Base-by-base conservation (phyloP, 257 asterid genomes). In the Linderniella brevidens region DNA sequence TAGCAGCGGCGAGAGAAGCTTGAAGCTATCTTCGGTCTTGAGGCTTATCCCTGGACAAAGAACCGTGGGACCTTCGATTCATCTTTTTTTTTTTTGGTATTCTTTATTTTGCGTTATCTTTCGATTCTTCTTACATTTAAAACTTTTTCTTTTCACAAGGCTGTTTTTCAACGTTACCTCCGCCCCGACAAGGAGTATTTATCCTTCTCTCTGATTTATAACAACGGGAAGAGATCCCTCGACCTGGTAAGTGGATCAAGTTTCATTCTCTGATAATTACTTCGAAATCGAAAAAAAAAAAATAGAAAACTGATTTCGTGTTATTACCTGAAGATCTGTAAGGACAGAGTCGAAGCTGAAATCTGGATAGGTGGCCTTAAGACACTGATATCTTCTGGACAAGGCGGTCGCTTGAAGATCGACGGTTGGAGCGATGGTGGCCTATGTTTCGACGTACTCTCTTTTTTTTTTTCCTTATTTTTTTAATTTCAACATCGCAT, bases 141-240 rank as follows among this genome's bases (percentile, higher is more conserved):
- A 4, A 35, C 37, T 49, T 70, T 56, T 35, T 35, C 41, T 74
- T 41, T 41, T 40, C n/a, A 16, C 4, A 77, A 86, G 96, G 93
- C 87, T 64, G 96, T 86, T 66, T 86, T 86, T 53, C 94, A 73
- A 71, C 77, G 90, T 47, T 77, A 74, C 70, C 72, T 75, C 55
- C 82, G 81, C 38, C 90, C 93, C 48, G 96, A 86, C 17, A 79
- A 86, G 74, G 94, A 86, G 52, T 77, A 86, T 63, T 47, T 86
- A 58, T 82, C 97, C 42, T 86, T 86, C 68, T 86, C 97, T 55
- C 87, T 86, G 66, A 69, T 86, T 57, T 75, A 79, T 60, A 79
- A 69, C 74, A 66, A 79, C 78, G 94, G 97, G 53, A 79, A 79
- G 69, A 72, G 92, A 77, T 86, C 97, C 48, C 93, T 82, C 39